Conservation (phyloP, 768 basidiomycete species). For the Kwoniella europaea region DNA sequence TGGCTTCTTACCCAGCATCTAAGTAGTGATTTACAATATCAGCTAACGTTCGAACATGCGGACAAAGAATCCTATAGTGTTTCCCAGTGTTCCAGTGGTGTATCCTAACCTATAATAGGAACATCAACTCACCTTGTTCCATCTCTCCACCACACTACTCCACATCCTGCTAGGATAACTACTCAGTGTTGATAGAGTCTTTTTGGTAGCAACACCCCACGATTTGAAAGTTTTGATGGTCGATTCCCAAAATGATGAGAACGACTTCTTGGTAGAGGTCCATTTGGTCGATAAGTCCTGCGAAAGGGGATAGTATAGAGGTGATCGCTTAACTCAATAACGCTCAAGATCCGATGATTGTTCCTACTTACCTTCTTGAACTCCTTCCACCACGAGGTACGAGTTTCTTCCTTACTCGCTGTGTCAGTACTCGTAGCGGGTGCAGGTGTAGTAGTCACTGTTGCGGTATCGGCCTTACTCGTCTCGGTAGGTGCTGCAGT, state of each 20-base stretch:
- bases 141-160: not conserved
- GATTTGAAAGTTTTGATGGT: conserved; percentile 1
- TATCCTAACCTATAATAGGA: too few relatives aligned
- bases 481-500: not conserved
- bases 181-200: not conserved
- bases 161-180: conserved; percentile 10
- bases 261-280: not conserved
- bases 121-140: conserved; percentile 1
- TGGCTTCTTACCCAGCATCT: not conserved
- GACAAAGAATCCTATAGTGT: too few relatives aligned
- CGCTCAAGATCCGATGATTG: not conserved
- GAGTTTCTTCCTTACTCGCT: too few relatives aligned
- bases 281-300: not conserved
- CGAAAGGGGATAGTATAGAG: not conserved
- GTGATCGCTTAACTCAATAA: not conserved
- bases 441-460: not conserved
- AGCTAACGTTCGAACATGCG: too few relatives aligned
- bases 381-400: conserved; percentile 1
- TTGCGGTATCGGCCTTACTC: not conserved
- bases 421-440: not conserved
- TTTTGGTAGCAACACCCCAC: not conserved
- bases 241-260: not conserved
- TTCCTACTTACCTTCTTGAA: conserved; percentile 4
- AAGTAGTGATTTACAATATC: too few relatives aligned
- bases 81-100: too few relatives aligned